Conservation (phyloP, 164 flowering plant species). For the Vitis cinerea region DNA sequence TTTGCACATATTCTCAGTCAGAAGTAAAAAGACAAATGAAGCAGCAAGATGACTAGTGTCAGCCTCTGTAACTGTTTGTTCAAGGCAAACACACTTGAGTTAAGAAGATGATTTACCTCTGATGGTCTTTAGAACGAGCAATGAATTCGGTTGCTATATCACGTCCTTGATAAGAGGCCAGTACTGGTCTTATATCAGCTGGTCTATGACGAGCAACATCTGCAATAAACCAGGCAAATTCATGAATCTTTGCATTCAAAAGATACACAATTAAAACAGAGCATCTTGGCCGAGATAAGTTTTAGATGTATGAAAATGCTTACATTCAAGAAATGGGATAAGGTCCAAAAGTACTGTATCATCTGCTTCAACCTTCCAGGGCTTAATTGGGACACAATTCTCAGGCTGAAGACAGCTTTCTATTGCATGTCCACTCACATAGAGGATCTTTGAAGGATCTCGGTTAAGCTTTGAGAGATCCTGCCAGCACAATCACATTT, state of each 20-base stretch:
- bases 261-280: too few relatives aligned
- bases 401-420: slow-evolving; percentile 26
- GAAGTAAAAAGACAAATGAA: background rate
- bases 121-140: slow-evolving; percentile 20
- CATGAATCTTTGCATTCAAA: background rate
- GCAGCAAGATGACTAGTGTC: background rate
- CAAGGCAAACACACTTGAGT: background rate
- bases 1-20: background rate
- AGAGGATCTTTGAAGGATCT: slow-evolving; percentile 20
- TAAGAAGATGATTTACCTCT: slow-evolving; percentile 10
- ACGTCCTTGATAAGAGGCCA: slow-evolving; percentile 16
- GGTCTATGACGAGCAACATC: slow-evolving; percentile 22
- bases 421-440: slow-evolving; percentile 23
- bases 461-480: slow-evolving; percentile 24
- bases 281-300: too few relatives aligned
- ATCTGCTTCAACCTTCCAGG: slow-evolving; percentile 25
- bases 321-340: slow-evolving; percentile 29
- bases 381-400: slow-evolving; percentile 22
- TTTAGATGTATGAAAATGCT: background rate
- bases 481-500: background rate
- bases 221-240: slow-evolving; percentile 1
- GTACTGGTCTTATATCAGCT: slow-evolving; percentile 20
- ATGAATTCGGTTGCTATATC: slow-evolving; percentile 22
- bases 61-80: background rate
- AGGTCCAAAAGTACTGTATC: slow-evolving; percentile 24